These are phyloP conservation scores for Pythium vanterpoolii DNA, from an alignment of 352 stramenopile genomes.

Conservation along the genomic window DNA sequence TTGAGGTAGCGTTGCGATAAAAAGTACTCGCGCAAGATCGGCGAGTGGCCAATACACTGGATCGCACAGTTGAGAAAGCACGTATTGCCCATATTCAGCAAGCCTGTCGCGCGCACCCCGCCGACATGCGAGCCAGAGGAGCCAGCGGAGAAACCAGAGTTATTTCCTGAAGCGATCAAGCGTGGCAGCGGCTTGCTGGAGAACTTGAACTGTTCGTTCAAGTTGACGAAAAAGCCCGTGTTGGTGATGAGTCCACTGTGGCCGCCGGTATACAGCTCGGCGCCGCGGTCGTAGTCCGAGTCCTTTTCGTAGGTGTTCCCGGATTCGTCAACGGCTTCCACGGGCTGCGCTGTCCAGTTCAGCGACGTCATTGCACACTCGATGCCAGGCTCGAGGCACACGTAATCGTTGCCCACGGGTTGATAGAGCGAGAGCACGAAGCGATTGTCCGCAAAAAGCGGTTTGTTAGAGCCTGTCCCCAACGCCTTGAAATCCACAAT, in stretches of 20 bases:
- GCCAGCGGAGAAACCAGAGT: not conserved
- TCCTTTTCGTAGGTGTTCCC: constrained; percentile 12
- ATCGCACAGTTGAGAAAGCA: constrained; percentile 89
- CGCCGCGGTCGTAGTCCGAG: not conserved
- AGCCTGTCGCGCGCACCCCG: constrained; percentile 54
- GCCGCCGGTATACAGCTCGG: constrained; percentile 15
- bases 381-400: constrained; percentile 31
- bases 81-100: constrained; percentile 86
- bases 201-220: constrained; percentile 31
- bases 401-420: constrained; percentile 64
- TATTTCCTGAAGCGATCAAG: constrained; percentile 29
- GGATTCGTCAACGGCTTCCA: constrained; percentile 6
- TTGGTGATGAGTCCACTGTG: constrained; percentile 17
- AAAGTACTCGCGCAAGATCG: constrained; percentile 94
- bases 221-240: constrained; percentile 24
- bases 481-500: constrained; percentile 62
- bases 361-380: constrained; percentile 28
- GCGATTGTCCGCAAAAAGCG: constrained; percentile 21
- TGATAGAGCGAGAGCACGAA: constrained; percentile 50
- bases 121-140: not conserved
- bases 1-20: constrained; percentile 84
- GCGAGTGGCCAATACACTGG: constrained; percentile 94
- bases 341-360: constrained; percentile 33
- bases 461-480: constrained; percentile 24
- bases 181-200: constrained; percentile 24